Percentiles rank a stretch among this genome's conserved stretches.
phyloP scores from a whole-genome alignment of 768 basidiomycete genomes.

The Lactarius indigo region DNA sequence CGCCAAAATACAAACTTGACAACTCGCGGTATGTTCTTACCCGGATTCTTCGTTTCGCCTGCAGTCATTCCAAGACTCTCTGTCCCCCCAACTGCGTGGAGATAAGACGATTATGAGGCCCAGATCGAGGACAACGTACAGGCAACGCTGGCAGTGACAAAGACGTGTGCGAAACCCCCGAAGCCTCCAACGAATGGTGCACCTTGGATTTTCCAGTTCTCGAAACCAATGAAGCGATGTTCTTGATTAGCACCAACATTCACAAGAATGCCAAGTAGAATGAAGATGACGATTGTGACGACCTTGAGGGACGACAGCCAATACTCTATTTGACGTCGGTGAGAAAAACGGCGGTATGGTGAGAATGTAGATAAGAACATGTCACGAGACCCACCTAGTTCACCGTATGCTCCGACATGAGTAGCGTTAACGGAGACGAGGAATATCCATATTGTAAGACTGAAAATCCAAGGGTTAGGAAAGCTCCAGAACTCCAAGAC shows the following conservation, averaged over 20 bases:
- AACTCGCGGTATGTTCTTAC: slow-evolving; percentile 81
- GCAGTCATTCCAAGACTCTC: slow-evolving; percentile 92
- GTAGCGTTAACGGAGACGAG: slow-evolving; percentile 66
- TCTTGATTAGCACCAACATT: slow-evolving; percentile 73
- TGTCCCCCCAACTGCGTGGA: slow-evolving; percentile 68
- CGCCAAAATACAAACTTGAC: slow-evolving; percentile 91
- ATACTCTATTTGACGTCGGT: slow-evolving; percentile 53
- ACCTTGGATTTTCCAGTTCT: slow-evolving; percentile 72
- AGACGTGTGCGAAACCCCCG: slow-evolving; percentile 74
- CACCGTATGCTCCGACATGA: slow-evolving; percentile 78
- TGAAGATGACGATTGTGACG: slow-evolving; percentile 69
- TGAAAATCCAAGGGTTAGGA: slow-evolving; percentile 67
- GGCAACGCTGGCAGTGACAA: slow-evolving; percentile 84
- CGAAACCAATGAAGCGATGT: slow-evolving; percentile 63
- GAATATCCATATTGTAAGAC: slow-evolving; percentile 70
- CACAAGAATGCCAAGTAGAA: slow-evolving; percentile 75
- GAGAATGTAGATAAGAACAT: slow-evolving; percentile 3
- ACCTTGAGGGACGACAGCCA: slow-evolving; percentile 87
- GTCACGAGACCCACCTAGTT: slow-evolving; percentile 65
- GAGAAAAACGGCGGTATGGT: not conserved
- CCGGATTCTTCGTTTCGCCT: slow-evolving; percentile 86
- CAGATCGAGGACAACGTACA: slow-evolving; percentile 45
- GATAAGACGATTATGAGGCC: not conserved
- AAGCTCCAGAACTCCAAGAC: slow-evolving; percentile 73
- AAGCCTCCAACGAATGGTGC: slow-evolving; percentile 87